These are phyloP conservation scores for Solioccasus polychromus DNA, from an alignment of 768 basidiomycete genomes.

Conservation along the genomic window DNA sequence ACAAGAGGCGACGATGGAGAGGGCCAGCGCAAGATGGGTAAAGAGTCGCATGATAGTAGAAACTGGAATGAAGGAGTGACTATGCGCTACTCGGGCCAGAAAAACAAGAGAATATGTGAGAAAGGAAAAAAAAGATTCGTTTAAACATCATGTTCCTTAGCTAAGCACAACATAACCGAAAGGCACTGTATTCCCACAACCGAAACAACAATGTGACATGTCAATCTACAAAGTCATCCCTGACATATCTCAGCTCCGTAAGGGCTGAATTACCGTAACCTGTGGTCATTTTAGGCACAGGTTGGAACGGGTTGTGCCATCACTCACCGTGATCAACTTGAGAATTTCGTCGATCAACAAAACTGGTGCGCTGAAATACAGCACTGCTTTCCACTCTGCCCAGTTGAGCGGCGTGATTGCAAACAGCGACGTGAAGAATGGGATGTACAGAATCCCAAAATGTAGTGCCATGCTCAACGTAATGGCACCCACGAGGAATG, in stretches of 20 bases:
- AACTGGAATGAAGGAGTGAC: conserved; percentile 20
- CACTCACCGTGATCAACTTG: conserved; percentile 77
- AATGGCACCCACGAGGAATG: conserved; percentile 87
- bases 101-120: conserved; percentile 7
- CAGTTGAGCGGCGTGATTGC: conserved; percentile 93
- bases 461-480: conserved; percentile 90
- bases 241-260: too few relatives aligned
- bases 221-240: too few relatives aligned
- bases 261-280: conserved; percentile 60
- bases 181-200: too few relatives aligned
- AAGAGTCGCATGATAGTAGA: conserved; percentile 22
- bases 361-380: conserved; percentile 85
- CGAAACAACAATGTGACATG: too few relatives aligned
- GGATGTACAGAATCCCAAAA: conserved; percentile 93
- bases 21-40: conserved; percentile 15
- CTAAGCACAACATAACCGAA: conserved; percentile 1
- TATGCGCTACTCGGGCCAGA: conserved; percentile 4
- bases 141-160: conserved; percentile 4
- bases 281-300: too few relatives aligned
- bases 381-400: conserved; percentile 92
- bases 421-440: conserved; percentile 90
- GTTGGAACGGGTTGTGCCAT: too few relatives aligned
- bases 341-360: conserved; percentile 86
- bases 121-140: neutral
- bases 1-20: conserved; percentile 19